These are phyloP conservation scores for Metschnikowia borealis DNA, from an alignment of 805 yeast genomes.

Conservation along the genomic window DNA sequence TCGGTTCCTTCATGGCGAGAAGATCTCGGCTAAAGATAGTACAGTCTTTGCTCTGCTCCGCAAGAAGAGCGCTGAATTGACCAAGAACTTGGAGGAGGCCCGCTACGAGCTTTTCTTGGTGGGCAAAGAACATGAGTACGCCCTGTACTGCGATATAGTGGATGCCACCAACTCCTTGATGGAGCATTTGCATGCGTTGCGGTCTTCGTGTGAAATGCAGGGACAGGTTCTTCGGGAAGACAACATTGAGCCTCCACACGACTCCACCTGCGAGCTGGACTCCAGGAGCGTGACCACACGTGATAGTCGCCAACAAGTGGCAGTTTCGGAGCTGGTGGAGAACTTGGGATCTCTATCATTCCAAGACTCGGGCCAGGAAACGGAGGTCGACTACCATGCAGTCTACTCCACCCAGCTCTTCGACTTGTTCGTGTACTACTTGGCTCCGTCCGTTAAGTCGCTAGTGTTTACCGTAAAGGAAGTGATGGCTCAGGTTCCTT, in stretches of 20 bases:
- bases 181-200: slow-evolving; percentile 61
- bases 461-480: slow-evolving; percentile 60
- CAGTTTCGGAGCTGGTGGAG: slow-evolving; percentile 27
- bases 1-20: slow-evolving; percentile 48
- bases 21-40: slow-evolving; percentile 37
- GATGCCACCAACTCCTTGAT: slow-evolving; percentile 48
- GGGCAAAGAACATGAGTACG: slow-evolving; percentile 57
- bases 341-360: slow-evolving; percentile 20
- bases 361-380: slow-evolving; percentile 9
- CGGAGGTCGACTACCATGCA: slow-evolving; percentile 20
- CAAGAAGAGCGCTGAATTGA: slow-evolving; percentile 36
- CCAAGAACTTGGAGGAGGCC: slow-evolving; percentile 50
- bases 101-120: slow-evolving; percentile 51
- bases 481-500: slow-evolving; percentile 58
- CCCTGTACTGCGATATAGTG: slow-evolving; percentile 43
- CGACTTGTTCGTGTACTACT: slow-evolving; percentile 58
- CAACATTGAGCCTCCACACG: neutral
- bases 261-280: slow-evolving; percentile 10
- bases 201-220: slow-evolving; percentile 66
- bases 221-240: slow-evolving; percentile 45
- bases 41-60: slow-evolving; percentile 37
- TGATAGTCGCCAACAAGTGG: slow-evolving; percentile 15
- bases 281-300: slow-evolving; percentile 24
- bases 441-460: slow-evolving; percentile 72
- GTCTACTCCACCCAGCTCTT: slow-evolving; percentile 46